Conservation (phyloP, 2,329 filamentous ascomycete genomes). For the Trichoderma sp. region DNA sequence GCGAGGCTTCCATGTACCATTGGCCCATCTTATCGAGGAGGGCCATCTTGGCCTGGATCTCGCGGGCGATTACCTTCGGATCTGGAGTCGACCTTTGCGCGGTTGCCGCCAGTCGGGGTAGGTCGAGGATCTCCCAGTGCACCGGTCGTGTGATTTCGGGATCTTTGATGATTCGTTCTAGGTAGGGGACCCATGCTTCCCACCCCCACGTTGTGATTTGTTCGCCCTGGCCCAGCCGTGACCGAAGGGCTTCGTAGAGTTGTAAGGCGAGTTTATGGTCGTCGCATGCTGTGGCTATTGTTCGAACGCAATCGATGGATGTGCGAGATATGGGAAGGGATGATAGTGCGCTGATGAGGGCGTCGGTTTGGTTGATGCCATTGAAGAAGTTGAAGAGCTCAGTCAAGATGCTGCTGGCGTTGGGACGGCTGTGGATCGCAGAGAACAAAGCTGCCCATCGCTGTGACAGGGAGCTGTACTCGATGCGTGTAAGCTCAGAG, state of each 20-base stretch:
- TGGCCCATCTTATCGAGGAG: conserved; percentile 40
- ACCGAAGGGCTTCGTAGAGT: conserved; percentile 33
- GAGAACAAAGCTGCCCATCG: conserved; percentile 33
- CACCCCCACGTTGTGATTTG: conserved; percentile 38
- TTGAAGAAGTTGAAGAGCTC: conserved; percentile 31
- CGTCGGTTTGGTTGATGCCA: conserved; percentile 30
- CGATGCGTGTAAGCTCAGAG: conserved; percentile 24
- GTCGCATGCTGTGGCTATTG: conserved; percentile 31
- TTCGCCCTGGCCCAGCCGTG: not conserved
- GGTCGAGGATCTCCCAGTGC: conserved; percentile 39
- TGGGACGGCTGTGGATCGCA: conserved; percentile 22
- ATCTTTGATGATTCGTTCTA: conserved; percentile 42
- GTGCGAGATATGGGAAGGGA: conserved; percentile 20
- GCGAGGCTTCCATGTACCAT: conserved; percentile 38
- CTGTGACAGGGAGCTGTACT: conserved; percentile 29
- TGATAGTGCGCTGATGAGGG: conserved; percentile 25
- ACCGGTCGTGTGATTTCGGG: conserved; percentile 32
- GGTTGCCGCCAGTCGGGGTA: conserved; percentile 22
- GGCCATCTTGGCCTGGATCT: conserved; percentile 34
- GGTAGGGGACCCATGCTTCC: conserved; percentile 41
- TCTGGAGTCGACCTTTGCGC: not conserved
- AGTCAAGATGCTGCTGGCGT: conserved; percentile 12
- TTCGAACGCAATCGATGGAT: conserved; percentile 28
- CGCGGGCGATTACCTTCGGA: conserved; percentile 16
- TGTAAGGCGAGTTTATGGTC: conserved; percentile 37